phyloP scores from a whole-genome alignment of 371 early-diverging fungal genomes.

The Batkoa obscura region DNA sequence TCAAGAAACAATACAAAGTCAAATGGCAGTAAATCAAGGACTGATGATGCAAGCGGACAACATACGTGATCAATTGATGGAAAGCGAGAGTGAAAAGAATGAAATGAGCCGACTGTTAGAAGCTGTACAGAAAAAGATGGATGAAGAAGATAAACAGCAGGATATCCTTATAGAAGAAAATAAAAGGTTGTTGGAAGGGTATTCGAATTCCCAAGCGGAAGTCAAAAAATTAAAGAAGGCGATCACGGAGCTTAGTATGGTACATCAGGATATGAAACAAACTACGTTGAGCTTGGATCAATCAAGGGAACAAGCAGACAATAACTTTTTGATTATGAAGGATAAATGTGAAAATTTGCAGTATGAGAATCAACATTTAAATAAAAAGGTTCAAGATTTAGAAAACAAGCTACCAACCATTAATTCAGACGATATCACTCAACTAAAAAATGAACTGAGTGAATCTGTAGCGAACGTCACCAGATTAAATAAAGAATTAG shows the following conservation, averaged over 20 bases:
- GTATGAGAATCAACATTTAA: neutral
- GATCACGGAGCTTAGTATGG: neutral
- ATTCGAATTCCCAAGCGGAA: neutral
- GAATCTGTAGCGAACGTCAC: neutral
- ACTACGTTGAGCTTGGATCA: neutral
- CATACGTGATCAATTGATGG: neutral
- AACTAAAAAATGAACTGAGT: neutral
- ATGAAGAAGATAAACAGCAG: neutral
- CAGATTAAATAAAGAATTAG: neutral
- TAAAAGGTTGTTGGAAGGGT: neutral
- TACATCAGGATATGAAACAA: neutral
- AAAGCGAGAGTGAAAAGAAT: neutral
- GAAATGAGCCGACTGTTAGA: neutral
- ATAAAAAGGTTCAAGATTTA: neutral
- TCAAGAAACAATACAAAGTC: neutral
- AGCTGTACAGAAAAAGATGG: neutral
- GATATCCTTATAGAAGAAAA: neutral
- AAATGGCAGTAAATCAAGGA: neutral
- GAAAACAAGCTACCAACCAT: neutral
- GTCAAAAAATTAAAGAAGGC: slow-evolving; percentile 2
- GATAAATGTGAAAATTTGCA: slow-evolving; percentile 1
- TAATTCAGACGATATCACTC: neutral
- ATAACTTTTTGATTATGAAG: neutral
- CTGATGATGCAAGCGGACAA: neutral
- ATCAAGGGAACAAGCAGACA: slow-evolving; percentile 1